A percentile compares a stretch with the other conserved stretches of the same genome.
Evolutionary conservation across 164 flowering plant genomes (phyloP).

Genomic region (Malania oleifera): DNA sequence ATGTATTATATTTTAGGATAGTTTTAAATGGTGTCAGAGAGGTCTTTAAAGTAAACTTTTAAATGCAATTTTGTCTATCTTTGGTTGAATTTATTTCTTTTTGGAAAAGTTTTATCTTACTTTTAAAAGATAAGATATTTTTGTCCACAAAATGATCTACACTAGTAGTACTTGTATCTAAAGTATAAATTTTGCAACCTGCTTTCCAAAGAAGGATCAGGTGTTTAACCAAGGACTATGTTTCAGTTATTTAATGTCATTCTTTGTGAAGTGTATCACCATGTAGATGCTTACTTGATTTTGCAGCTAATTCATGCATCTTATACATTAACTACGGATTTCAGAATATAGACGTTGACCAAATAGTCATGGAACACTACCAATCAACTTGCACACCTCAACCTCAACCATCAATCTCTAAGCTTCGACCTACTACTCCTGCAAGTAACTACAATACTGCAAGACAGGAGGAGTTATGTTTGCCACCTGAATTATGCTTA

Average conservation of each 20-base stretch:
- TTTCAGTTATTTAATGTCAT: not conserved
- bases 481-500: slow-evolving; percentile 62
- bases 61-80: no score
- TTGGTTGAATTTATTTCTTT: no score
- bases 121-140: no score
- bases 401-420: slow-evolving; percentile 57
- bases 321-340: slow-evolving; percentile 11
- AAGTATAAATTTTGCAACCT: no score
- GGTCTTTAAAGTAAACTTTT: no score
- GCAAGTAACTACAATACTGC: slow-evolving; percentile 16
- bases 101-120: no score
- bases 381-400: slow-evolving; percentile 72
- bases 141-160: no score
- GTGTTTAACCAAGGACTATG: no score
- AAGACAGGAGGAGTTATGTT: slow-evolving; percentile 27
- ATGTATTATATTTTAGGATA: no score
- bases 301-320: not conserved
- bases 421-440: slow-evolving; percentile 48
- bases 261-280: not conserved
- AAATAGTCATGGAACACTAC: slow-evolving; percentile 75
- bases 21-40: no score
- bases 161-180: no score
- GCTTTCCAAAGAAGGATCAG: no score
- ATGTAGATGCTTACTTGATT: not conserved
- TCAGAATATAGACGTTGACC: slow-evolving; percentile 89